A percentile compares a stretch with the other conserved stretches of the same genome.
These are phyloP conservation scores for Pueraria montana DNA, from an alignment of 306 rosid species.

Conservation along the genomic window DNA sequence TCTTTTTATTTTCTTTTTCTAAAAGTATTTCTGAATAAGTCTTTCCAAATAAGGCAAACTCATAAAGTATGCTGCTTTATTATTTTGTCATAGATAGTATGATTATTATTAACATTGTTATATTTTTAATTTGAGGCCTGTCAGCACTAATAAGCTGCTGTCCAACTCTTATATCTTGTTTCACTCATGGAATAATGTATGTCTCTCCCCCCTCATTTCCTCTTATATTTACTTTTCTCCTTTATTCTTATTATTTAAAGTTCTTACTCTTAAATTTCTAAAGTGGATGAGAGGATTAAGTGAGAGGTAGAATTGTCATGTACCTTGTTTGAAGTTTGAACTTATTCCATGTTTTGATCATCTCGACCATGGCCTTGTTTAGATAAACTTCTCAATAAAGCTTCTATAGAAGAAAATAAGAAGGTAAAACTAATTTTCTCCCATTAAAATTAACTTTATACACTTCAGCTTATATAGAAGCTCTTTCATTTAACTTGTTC, in stretches of 20 bases:
- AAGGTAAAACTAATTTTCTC: too few species aligned
- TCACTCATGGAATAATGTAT: neutral
- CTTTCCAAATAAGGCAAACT: neutral
- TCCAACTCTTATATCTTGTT: neutral
- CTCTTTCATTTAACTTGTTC: too few species aligned
- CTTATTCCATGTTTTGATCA: slow-evolving; percentile 21
- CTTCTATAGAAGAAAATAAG: too few species aligned
- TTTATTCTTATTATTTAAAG: neutral
- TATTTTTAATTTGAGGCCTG: neutral
- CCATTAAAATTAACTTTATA: too few species aligned
- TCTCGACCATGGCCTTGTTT: too few species aligned
- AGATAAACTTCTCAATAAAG: too few species aligned
- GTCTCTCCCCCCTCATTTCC: too few species aligned
- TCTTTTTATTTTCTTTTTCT: too few species aligned
- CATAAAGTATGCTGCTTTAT: neutral
- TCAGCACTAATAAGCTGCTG: neutral
- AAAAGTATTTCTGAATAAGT: too few species aligned
- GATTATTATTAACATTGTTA: neutral
- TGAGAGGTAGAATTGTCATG: slow-evolving; percentile 4
- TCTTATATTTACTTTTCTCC: neutral
- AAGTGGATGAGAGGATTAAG: neutral
- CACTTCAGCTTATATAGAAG: too few species aligned
- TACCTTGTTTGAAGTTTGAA: slow-evolving; percentile 24
- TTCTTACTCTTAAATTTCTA: neutral
- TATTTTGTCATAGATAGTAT: neutral